phyloP scores from a whole-genome alignment of 1,284 basidiomycete genomes.

The Pterulicium gracile region DNA sequence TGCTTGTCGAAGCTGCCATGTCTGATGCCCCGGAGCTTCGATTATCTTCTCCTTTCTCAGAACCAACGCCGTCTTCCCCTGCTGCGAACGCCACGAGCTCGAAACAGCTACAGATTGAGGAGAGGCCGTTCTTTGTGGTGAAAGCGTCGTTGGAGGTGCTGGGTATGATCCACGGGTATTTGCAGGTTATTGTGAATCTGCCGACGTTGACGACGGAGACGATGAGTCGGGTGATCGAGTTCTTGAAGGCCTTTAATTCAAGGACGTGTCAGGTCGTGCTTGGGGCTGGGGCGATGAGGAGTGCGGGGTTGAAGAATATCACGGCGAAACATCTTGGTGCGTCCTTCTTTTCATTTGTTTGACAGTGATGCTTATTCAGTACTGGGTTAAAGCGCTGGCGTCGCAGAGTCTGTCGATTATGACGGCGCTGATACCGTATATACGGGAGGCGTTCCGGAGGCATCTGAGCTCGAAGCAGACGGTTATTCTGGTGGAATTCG shows the following conservation, averaged over 20 bases:
- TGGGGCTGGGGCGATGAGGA: constrained; percentile 96
- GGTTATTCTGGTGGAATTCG: constrained; percentile 95
- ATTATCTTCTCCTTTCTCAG: constrained; percentile 17
- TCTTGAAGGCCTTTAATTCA: constrained; percentile 96
- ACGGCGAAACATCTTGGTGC: constrained; percentile 93
- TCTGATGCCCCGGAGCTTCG: constrained; percentile 64
- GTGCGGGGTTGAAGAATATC: constrained; percentile 95
- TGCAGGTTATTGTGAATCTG: constrained; percentile 82
- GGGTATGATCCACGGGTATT: constrained; percentile 74
- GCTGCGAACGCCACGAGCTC: constrained; percentile 22
- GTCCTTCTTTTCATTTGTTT: constrained; percentile 15
- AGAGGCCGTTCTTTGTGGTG: constrained; percentile 76
- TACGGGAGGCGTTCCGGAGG: constrained; percentile 88
- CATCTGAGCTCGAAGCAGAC: constrained; percentile 90
- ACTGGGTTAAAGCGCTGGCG: constrained; percentile 60
- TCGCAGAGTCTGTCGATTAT: constrained; percentile 93
- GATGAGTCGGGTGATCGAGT: constrained; percentile 91
- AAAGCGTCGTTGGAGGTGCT: constrained; percentile 77
- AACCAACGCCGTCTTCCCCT: constrained; percentile 20
- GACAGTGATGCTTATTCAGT: constrained; percentile 10
- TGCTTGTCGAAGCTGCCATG: constrained; percentile 76
- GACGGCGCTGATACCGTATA: constrained; percentile 92
- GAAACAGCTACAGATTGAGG: constrained; percentile 82
- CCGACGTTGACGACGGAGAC: constrained; percentile 86
- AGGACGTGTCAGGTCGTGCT: constrained; percentile 97